These are phyloP conservation scores for Ascocoryne sarcoides DNA, from an alignment of 2,329 filamentous ascomycete genomes.

Conservation along the genomic window DNA sequence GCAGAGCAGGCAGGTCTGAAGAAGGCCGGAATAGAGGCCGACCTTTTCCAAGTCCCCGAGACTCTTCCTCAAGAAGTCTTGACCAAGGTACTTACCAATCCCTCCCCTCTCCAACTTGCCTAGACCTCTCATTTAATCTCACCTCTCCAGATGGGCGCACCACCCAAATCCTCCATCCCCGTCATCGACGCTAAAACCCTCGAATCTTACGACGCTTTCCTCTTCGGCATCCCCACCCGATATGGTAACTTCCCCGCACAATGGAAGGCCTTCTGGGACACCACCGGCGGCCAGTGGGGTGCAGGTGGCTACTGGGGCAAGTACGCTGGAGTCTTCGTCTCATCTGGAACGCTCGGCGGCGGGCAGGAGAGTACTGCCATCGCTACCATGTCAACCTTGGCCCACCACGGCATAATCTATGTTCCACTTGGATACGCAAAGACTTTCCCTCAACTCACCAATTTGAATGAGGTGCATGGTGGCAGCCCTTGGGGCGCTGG, in stretches of 20 bases:
- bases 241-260: conserved; percentile 97
- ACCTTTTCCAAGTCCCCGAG: conserved; percentile 69
- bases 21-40: conserved; percentile 71
- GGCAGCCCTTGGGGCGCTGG: conserved; percentile 90
- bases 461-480: conserved; percentile 73
- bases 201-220: conserved; percentile 74
- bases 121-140: conserved; percentile 1
- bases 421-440: conserved; percentile 92
- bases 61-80: conserved; percentile 80
- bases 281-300: conserved; percentile 77
- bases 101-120: background rate
- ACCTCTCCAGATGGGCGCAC: conserved; percentile 63
- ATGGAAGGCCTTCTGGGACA: conserved; percentile 86
- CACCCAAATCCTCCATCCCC: conserved; percentile 59
- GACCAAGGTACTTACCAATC: conserved; percentile 39
- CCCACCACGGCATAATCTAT: conserved; percentile 92
- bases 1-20: conserved; percentile 88
- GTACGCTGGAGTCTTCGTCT: conserved; percentile 84
- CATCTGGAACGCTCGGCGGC: conserved; percentile 74
- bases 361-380: conserved; percentile 88
- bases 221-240: conserved; percentile 89
- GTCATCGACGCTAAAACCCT: conserved; percentile 50
- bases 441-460: conserved; percentile 59
- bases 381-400: conserved; percentile 71
- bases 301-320: conserved; percentile 74